Evolutionary conservation across 2,329 filamentous ascomycete genomes (phyloP), one percentile per base, ranked within the genome.

Genomic region (Sporothrix phasma): DNA sequence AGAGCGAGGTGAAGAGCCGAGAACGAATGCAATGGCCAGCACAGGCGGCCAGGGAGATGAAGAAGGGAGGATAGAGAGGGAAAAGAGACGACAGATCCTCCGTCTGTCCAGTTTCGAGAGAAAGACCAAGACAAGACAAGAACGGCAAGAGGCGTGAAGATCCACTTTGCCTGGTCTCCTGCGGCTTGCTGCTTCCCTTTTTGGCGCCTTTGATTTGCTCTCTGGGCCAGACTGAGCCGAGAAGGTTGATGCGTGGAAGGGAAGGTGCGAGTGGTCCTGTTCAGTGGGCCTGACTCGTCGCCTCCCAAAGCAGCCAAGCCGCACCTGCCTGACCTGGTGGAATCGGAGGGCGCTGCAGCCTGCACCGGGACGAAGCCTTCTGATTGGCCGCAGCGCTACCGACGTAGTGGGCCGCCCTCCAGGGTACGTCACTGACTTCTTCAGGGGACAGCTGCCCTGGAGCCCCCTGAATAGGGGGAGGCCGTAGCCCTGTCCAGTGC

Each of bases 381-480:
- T 66, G 46, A 66, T 66, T 66, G 65, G 64, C 64, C 39, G 34
- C 31, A 13, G 29, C 31, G 39, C 10, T 8, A n/a, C 39, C 24
- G 39, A 3, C 15, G 10, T 29, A 19, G 47, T 43, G 34, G 31
- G 19, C 34, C 22, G 8, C 11, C 15, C 19, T n/a, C 6, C 49
- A 46, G 41, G 11, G 41, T 64, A 56, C 63, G 63, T 61, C 63
- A 65, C 49, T 47, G 46, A n/a, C 47, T n/a, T 54, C 31, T 56
- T 24, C 31, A 24, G 51, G 51, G 51, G 31, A 31, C 26, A 51
- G 22, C 45, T 47, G 10, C 29, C 29, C 19, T 54, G 29, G 24
- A 7, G 46, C 22, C 31, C 51, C 11, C 17, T 24, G 19, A 24
- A 39, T 17, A 39, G 34, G 31, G 43, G 22, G 24, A 13, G 39